Evolutionary conservation across 768 basidiomycete genomes (phyloP), one percentile per base, ranked within the genome.

Genomic region (Pleurotus tuber-regium): DNA sequence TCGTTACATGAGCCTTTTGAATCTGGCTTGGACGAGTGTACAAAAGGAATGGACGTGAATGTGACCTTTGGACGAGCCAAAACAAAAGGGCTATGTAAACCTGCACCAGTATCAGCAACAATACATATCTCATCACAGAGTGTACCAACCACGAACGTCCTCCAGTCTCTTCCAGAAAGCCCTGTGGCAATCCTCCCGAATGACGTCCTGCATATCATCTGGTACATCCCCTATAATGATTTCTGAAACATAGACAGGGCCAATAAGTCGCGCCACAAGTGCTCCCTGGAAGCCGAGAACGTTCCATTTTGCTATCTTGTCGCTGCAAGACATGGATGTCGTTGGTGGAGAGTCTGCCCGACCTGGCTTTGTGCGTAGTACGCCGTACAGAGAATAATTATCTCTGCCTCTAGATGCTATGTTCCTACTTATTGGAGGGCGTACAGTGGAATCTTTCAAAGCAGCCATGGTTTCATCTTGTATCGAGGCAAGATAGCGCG

Each of bases 281-380:
- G 89, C 86, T 2, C 96, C 95, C 61, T 96, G 92, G 21, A 96
- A 73, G 0, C 95, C 95, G 3, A 92, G 71, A 0, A 87, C 79
- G 50, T 77, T 83, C 93, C 94, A 98, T 4, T 79, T 70, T 0
- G 92, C 92, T 35, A 98, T 86, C 68, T 98, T 98, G 65, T 98
- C 95, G 57, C 89, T 92, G 68, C 95, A 98, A 0, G 93, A 92
- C 86, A 97, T 90, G 60, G 80, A 91, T 0, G 80, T 64, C 1
- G 95, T 92, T 0, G 84, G 83, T 0, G 85, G 85, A 0, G 93
- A 87, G 62, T 98, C 95, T 0, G 91, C 88, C 47, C 95, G 83
- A 2, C 93, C 96, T 4, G 95, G 95, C 62, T 98, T 98, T 0
- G 96, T 97, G 26, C 95, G 88, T 39, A 98, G 69, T 7, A 87